Base-by-base conservation (phyloP, 495 filamentous ascomycete genomes). In the Viridothelium virens region DNA sequence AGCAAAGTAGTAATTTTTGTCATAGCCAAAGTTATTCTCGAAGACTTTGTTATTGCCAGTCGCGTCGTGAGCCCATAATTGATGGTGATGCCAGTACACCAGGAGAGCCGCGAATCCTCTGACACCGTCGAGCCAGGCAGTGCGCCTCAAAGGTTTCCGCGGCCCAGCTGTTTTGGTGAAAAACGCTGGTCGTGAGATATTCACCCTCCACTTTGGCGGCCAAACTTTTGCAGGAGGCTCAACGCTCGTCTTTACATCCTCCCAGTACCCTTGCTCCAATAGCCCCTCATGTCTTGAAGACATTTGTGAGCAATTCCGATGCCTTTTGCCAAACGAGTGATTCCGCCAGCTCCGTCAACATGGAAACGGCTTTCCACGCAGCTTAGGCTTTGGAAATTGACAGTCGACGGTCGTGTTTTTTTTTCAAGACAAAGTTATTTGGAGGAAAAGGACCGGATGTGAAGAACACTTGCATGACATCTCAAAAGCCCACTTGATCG, bases 11-110 rank as follows among this genome's bases (percentile, higher is more conserved):
- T 74, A 70, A 3, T 70, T 56, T 9, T 65, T 62, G 2, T 76
- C 63, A 62, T 71, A 77, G 25, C 74, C 74, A 59, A 72, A 77
- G 34, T 66, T 74, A 31, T 74, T 69, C 63, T 77, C 73, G 50
- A 76, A 69, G 56, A 70, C 68, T 66, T 66, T 68, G n/a, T 56
- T 70, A n/a, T 68, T 47, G 25, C 38, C 66, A 18, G 64, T 61
- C 37, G 65, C 69, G 44, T 72, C 69, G 64, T 77, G 76, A 34
- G 72, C 72, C 76, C 76, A 77, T 16, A 77, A 62, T 61, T 78
- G 53, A 65, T 78, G 75, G 66, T 78, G 76, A 10, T 67, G 66
- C 69, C 68, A 73, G 64, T 71, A 71, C 18, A 71, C 70, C 18
- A 71, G 46, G 38, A 71, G 39, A 3, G 70, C 67, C 14, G 70